Percentiles rank a stretch among this genome's conserved stretches.
phyloP scores from a whole-genome alignment of 192 early-diverging fungal genomes.

The Coemansia sp. region DNA sequence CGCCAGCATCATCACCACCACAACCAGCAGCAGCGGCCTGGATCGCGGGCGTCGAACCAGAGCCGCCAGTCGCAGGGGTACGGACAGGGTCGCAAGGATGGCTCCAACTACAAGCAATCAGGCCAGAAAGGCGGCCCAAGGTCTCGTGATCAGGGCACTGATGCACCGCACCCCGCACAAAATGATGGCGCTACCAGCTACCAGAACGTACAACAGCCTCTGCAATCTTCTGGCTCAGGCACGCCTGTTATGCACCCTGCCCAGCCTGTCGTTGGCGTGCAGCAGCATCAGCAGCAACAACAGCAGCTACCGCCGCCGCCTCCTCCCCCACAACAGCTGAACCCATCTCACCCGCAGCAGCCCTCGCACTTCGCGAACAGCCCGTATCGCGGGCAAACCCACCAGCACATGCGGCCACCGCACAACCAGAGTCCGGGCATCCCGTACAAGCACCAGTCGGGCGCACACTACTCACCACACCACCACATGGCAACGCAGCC shows the following conservation, averaged over 20 bases:
- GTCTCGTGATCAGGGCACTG: constrained; percentile 25
- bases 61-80: constrained; percentile 47
- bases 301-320: constrained; percentile 23
- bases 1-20: constrained; percentile 28
- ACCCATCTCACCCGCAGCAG: constrained; percentile 1
- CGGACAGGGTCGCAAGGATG: constrained; percentile 26
- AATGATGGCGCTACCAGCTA: constrained; percentile 14
- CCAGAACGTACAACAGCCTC: constrained; percentile 16
- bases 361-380: constrained; percentile 28
- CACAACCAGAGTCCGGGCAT: constrained; percentile 41
- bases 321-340: constrained; percentile 24
- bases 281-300: neutral
- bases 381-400: constrained; percentile 45
- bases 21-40: constrained; percentile 43
- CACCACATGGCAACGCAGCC: constrained; percentile 45
- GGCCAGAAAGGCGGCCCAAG: constrained; percentile 38
- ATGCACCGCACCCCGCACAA: constrained; percentile 8
- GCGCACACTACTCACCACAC: constrained; percentile 43
- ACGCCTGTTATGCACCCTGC: constrained; percentile 14
- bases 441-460: constrained; percentile 47
- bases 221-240: constrained; percentile 26
- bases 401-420: constrained; percentile 45
- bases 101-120: constrained; percentile 33
- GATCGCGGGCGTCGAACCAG: constrained; percentile 46
- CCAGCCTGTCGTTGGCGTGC: constrained; percentile 1